Evolutionary conservation across 192 early-diverging fungal species (phyloP).

Genomic region (Mortierella claussenii): DNA sequence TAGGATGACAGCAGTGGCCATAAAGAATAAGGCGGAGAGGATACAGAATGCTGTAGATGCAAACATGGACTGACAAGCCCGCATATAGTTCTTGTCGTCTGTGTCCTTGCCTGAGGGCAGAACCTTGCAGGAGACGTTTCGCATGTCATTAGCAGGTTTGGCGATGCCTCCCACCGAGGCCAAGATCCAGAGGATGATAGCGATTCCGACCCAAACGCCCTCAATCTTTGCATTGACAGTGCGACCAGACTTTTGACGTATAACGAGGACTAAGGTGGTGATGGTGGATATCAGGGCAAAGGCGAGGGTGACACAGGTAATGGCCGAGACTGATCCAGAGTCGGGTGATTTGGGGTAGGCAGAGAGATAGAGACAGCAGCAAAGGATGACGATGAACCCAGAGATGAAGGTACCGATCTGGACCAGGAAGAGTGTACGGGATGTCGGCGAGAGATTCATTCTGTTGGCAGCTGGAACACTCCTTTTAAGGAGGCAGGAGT

Average conservation of each 20-base stretch:
- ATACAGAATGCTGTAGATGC: constrained; percentile 51
- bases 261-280: constrained; percentile 18
- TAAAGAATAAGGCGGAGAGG: constrained; percentile 30
- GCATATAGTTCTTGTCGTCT: constrained; percentile 41
- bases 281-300: constrained; percentile 37
- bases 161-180: constrained; percentile 44
- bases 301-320: constrained; percentile 33
- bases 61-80: constrained; percentile 49
- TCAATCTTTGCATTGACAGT: constrained; percentile 34
- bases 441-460: constrained; percentile 50
- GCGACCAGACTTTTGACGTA: constrained; percentile 44
- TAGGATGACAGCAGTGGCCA: constrained; percentile 31
- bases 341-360: constrained; percentile 49
- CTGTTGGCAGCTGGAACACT: too few relatives aligned
- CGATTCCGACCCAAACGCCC: constrained; percentile 45
- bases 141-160: constrained; percentile 46
- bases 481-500: not conserved
- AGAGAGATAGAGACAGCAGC: constrained; percentile 44
- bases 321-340: constrained; percentile 23
- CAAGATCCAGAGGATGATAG: constrained; percentile 32
- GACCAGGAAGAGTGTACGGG: constrained; percentile 45
- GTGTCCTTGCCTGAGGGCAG: constrained; percentile 39
- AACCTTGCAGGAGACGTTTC: constrained; percentile 26
- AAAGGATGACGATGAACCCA: constrained; percentile 40
- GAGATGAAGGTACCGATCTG: constrained; percentile 41